Evolutionary conservation across 257 asterid genomes (phyloP).

Genomic region (Fraxinus cuspidata): DNA sequence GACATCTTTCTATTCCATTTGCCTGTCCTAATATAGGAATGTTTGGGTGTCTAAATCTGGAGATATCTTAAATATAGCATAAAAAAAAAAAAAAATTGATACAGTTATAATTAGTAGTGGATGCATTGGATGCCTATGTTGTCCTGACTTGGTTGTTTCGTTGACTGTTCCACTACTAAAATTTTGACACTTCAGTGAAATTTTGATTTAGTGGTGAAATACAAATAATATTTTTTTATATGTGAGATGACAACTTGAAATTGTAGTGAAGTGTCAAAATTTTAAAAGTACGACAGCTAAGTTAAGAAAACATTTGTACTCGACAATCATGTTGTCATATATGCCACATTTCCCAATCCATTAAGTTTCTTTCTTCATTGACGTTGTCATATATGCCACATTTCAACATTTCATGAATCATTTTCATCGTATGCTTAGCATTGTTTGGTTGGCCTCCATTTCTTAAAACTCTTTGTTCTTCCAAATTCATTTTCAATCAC

Average conservation of each 20-base stretch:
- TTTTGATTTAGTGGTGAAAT: too few relatives aligned
- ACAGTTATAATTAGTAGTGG: not conserved
- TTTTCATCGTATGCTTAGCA: not conserved
- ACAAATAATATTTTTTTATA: too few relatives aligned
- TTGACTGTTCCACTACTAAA: too few relatives aligned
- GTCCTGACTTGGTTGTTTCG: too few relatives aligned
- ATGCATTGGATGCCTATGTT: not conserved
- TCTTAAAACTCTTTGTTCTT: too few relatives aligned
- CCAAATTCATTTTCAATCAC: too few relatives aligned
- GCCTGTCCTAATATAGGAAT: not conserved
- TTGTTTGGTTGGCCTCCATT: too few relatives aligned
- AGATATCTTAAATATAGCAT: constrained; percentile 40
- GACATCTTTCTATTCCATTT: not conserved
- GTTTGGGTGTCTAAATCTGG: constrained; percentile 24
- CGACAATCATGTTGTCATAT: not conserved
- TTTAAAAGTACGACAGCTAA: too few relatives aligned
- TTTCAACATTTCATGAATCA: not conserved
- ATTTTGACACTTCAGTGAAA: too few relatives aligned
- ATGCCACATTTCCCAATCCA: constrained; percentile 2
- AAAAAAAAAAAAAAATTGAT: not conserved
- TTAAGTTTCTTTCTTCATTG: not conserved
- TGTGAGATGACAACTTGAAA: too few relatives aligned
- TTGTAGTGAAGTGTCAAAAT: too few relatives aligned
- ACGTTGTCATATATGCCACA: too few relatives aligned
- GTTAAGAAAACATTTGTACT: not conserved